These are phyloP conservation scores for Vitis hybrid DNA, from an alignment of 177 flowering plant genomes.

Conservation along the genomic window DNA sequence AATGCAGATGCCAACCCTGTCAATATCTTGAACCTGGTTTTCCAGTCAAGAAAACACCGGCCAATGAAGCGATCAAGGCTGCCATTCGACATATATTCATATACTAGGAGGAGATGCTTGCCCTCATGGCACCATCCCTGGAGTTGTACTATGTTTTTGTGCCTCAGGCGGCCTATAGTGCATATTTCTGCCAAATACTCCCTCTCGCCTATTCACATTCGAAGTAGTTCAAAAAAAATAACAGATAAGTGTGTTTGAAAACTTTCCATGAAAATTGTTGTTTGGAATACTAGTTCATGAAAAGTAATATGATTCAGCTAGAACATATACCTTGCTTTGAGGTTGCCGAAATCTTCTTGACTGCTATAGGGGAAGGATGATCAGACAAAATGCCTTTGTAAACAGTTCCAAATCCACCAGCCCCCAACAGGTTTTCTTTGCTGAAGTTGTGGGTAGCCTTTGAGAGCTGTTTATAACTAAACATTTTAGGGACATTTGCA, in stretches of 20 bases:
- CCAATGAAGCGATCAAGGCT: conserved; percentile 51
- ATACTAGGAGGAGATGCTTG: conserved; percentile 40
- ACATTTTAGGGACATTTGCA: conserved; percentile 44
- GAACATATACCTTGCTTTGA: conserved; percentile 36
- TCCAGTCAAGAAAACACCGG: conserved; percentile 40
- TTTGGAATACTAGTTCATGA: too few relatives aligned
- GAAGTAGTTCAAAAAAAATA: not conserved
- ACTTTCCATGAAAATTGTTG: too few relatives aligned
- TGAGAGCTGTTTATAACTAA: conserved; percentile 38
- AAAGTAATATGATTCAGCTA: too few relatives aligned
- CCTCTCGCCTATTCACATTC: conserved; percentile 34
- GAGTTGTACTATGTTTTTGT: conserved; percentile 53
- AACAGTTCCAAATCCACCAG: conserved; percentile 53
- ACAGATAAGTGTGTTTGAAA: too few relatives aligned
- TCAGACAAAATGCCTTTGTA: conserved; percentile 32
- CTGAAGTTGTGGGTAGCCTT: conserved; percentile 45
- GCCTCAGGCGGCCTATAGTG: conserved; percentile 56
- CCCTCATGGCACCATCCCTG: conserved; percentile 56
- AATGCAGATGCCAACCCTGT: conserved; percentile 50
- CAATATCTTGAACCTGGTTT: conserved; percentile 38
- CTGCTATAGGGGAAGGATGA: conserved; percentile 32
- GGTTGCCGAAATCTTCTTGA: conserved; percentile 41
- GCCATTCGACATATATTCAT: conserved; percentile 52
- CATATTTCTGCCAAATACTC: conserved; percentile 61
- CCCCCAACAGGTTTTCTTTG: conserved; percentile 41